Percentiles rank a stretch among this genome's conserved stretches.
These are phyloP conservation scores for Sordariomycetes sp. DNA, from an alignment of 2,329 filamentous ascomycete genomes.

Conservation along the genomic window DNA sequence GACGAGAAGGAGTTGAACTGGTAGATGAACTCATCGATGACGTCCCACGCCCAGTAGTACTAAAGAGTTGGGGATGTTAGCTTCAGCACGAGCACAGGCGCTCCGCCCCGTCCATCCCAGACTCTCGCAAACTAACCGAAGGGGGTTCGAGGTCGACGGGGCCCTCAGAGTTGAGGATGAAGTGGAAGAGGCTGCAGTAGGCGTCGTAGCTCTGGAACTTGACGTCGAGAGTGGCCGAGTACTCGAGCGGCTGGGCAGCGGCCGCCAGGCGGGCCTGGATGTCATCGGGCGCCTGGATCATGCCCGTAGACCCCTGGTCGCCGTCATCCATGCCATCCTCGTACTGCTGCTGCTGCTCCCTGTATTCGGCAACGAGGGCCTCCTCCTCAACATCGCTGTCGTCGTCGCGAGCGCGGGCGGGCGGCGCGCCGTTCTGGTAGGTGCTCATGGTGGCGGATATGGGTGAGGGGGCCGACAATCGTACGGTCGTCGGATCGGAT, in stretches of 20 bases:
- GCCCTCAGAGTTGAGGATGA: conserved; percentile 98
- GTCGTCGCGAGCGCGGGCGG: conserved; percentile 49
- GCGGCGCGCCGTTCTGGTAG: conserved; percentile 47
- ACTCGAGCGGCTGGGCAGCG: conserved; percentile 89
- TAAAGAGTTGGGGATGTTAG: conserved; percentile 22
- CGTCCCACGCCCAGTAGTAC: conserved; percentile 99
- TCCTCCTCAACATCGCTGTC: conserved; percentile 96
- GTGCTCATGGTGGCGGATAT: conserved; percentile 36
- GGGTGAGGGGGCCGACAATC: neutral
- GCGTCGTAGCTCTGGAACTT: conserved; percentile 99
- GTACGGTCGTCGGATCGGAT: neutral
- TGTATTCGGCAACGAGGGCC: conserved; percentile 88
- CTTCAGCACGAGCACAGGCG: neutral
- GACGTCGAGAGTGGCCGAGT: conserved; percentile 86
- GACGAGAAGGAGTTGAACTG: conserved; percentile 99
- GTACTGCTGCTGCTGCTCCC: conserved; percentile 79
- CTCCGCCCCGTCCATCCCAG: neutral
- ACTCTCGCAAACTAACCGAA: conserved; percentile 53
- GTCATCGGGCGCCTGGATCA: conserved; percentile 69
- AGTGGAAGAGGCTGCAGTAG: conserved; percentile 99
- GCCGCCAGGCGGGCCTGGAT: conserved; percentile 85
- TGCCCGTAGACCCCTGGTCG: conserved; percentile 44
- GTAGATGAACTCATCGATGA: conserved; percentile 99
- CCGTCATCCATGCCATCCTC: conserved; percentile 76
- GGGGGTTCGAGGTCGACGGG: conserved; percentile 94